A percentile compares a stretch with the other conserved stretches of the same genome.
Evolutionary conservation across 106 monocot genomes (phyloP).

Genomic region (Vanilla planifolia): DNA sequence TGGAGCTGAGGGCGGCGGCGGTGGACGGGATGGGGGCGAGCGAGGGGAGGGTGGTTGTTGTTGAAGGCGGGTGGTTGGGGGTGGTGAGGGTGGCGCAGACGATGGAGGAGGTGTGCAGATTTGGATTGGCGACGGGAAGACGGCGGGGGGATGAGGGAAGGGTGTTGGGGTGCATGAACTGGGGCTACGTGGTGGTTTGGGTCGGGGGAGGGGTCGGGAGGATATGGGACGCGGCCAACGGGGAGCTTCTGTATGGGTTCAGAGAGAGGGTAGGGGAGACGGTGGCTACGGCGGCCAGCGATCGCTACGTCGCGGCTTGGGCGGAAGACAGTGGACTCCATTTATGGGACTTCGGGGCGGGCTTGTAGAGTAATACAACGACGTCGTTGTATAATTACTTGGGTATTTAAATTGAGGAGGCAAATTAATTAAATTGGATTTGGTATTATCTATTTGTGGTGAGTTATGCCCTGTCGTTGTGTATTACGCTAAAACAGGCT

Average conservation of each 20-base stretch:
- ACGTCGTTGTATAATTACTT: too few relatives aligned
- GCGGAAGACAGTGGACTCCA: constrained; percentile 24
- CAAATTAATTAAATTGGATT: too few relatives aligned
- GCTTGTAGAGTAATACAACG: too few relatives aligned
- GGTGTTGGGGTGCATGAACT: constrained; percentile 31
- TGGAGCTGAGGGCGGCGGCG: constrained; percentile 9
- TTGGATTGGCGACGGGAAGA: constrained; percentile 18
- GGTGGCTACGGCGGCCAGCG: constrained; percentile 9
- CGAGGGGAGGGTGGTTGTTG: constrained; percentile 14
- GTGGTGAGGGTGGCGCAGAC: constrained; percentile 5
- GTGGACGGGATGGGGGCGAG: constrained; percentile 10
- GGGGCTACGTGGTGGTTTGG: constrained; percentile 38
- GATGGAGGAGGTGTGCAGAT: constrained; percentile 28
- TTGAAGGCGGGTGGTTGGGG: constrained; percentile 2
- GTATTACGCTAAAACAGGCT: too few relatives aligned
- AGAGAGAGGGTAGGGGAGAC: constrained; percentile 20
- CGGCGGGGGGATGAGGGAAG: neutral
- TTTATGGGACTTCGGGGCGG: constrained; percentile 43
- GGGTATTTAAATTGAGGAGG: too few relatives aligned
- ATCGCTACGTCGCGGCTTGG: constrained; percentile 35
- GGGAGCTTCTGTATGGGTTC: constrained; percentile 30
- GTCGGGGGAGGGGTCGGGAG: constrained; percentile 15
- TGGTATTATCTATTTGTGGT: too few relatives aligned
- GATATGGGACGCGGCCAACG: constrained; percentile 30
- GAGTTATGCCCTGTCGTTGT: too few relatives aligned